A percentile compares a stretch with the other conserved stretches of the same genome.
phyloP scores from a whole-genome alignment of 2,329 filamentous ascomycete genomes.

The Exophiala xenobiotica region DNA sequence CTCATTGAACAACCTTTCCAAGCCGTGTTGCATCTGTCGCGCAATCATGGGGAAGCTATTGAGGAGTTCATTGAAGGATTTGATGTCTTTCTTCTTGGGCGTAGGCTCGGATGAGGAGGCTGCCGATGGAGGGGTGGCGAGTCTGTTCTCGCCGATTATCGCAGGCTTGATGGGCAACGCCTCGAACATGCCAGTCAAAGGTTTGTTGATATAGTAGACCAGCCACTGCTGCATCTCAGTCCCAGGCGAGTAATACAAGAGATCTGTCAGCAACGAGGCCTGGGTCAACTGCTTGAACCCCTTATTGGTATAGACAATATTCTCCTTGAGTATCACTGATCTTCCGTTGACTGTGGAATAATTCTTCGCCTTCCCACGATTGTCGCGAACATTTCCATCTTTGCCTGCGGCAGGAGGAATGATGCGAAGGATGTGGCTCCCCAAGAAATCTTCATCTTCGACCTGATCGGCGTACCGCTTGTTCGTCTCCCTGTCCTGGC shows the following conservation, averaged over 20 bases:
- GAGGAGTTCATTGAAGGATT: conserved; percentile 83
- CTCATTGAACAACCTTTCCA: conserved; percentile 86
- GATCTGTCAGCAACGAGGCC: conserved; percentile 79
- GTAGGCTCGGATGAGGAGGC: conserved; percentile 37
- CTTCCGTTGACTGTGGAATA: conserved; percentile 90
- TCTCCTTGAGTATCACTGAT: conserved; percentile 92
- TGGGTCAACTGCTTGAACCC: conserved; percentile 92
- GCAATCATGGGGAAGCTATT: conserved; percentile 94
- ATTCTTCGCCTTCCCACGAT: conserved; percentile 88
- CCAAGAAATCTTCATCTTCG: conserved; percentile 88
- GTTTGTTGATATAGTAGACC: conserved; percentile 90
- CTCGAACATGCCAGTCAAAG: conserved; percentile 80
- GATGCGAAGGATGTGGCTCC: conserved; percentile 91
- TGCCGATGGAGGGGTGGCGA: conserved; percentile 22
- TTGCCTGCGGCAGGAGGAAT: conserved; percentile 56
- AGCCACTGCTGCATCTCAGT: conserved; percentile 91
- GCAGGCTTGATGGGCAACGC: conserved; percentile 50
- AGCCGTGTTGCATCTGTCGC: conserved; percentile 87
- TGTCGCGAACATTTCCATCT: conserved; percentile 73
- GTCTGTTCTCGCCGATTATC: conserved; percentile 30
- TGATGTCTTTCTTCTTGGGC: conserved; percentile 83
- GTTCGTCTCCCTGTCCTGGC: conserved; percentile 82
- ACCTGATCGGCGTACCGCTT: conserved; percentile 75
- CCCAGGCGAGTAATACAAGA: conserved; percentile 84
- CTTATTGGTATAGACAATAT: conserved; percentile 92